Conservation (phyloP, 257 asterid species). For the Fraxinus quadrangulata region DNA sequence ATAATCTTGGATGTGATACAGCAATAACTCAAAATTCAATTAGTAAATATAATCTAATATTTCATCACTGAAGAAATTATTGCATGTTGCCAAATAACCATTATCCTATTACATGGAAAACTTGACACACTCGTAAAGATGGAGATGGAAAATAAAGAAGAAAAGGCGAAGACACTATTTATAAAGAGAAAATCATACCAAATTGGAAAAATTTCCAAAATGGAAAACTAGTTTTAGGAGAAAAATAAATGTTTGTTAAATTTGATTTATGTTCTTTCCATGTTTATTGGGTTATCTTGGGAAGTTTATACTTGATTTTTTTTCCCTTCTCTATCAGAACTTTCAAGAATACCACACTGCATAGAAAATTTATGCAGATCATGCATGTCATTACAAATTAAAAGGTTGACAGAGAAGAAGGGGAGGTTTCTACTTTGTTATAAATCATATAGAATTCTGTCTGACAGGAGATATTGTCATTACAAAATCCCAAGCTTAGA, state of each 20-base stretch:
- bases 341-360: background rate
- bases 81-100: background rate
- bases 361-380: background rate
- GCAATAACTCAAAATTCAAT: background rate
- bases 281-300: background rate
- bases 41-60: background rate
- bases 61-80: background rate
- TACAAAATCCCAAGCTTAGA: background rate
- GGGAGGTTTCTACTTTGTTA: background rate
- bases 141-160: background rate
- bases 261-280: background rate
- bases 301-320: background rate
- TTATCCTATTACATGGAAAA: background rate
- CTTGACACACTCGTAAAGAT: background rate
- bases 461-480: background rate
- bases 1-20: background rate
- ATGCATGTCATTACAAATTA: background rate
- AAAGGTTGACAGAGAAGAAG: background rate
- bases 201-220: background rate
- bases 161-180: background rate
- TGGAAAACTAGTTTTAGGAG: background rate
- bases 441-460: background rate
- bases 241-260: background rate
- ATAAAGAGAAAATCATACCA: background rate
- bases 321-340: background rate